These are phyloP conservation scores for Dactylella cylindrospora DNA, from an alignment of 2,329 filamentous ascomycete genomes.

Conservation along the genomic window DNA sequence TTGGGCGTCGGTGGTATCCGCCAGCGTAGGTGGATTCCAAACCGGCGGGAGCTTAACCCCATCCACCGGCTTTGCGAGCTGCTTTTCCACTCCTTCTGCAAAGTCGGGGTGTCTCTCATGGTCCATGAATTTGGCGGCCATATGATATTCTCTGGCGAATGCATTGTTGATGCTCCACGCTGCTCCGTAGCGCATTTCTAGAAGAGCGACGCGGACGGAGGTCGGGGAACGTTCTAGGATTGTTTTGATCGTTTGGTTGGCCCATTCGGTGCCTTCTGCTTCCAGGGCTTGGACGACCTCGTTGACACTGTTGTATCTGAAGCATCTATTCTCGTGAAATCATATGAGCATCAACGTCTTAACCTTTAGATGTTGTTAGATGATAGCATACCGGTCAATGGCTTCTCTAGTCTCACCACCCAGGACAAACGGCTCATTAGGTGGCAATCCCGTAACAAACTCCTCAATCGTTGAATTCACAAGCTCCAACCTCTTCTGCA, in stretches of 20 bases:
- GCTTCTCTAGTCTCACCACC: conserved; percentile 71
- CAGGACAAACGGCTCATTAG: conserved; percentile 68
- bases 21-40: conserved; percentile 75
- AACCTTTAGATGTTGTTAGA: no score
- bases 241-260: conserved; percentile 71
- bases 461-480: conserved; percentile 91
- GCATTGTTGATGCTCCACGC: conserved; percentile 80
- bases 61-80: conserved; percentile 57
- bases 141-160: conserved; percentile 81
- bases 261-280: conserved; percentile 63
- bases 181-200: conserved; percentile 74
- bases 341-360: background rate
- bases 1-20: conserved; percentile 65
- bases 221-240: conserved; percentile 80
- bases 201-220: conserved; percentile 77
- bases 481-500: conserved; percentile 65
- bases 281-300: conserved; percentile 71
- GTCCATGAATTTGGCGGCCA: conserved; percentile 84
- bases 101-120: conserved; percentile 71
- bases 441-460: conserved; percentile 80
- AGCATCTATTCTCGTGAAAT: conserved; percentile 63
- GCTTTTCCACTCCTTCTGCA: conserved; percentile 81
- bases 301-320: conserved; percentile 66
- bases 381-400: conserved; percentile 66
- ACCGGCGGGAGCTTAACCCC: conserved; percentile 57